Conservation (phyloP, 2,329 filamentous ascomycete genomes). For the Amesomyces nigricolor region DNA sequence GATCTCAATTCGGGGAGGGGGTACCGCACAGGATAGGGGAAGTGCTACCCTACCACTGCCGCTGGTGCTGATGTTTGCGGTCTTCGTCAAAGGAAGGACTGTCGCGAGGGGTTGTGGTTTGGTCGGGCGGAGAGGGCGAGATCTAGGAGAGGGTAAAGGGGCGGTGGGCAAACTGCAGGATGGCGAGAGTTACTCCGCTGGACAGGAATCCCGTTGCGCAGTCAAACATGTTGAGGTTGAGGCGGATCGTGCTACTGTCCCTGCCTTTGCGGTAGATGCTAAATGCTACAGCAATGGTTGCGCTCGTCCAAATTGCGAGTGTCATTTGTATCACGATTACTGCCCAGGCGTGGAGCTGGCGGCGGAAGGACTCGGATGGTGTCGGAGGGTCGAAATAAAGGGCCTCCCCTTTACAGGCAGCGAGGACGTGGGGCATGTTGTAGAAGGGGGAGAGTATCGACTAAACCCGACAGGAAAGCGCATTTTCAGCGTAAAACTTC, state of each 20-base stretch:
- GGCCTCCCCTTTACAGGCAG: conserved; percentile 24
- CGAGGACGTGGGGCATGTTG: conserved; percentile 29
- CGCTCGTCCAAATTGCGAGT: conserved; percentile 27
- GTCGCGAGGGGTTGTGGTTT: not conserved
- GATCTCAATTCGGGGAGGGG: too few relatives aligned
- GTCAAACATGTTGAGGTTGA: conserved; percentile 28
- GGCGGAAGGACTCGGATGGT: conserved; percentile 22
- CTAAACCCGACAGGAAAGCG: conserved; percentile 11
- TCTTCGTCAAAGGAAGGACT: not conserved
- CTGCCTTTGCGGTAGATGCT: conserved; percentile 13
- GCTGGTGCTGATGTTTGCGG: not conserved
- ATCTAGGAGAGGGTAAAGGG: conserved; percentile 14
- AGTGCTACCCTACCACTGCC: too few relatives aligned
- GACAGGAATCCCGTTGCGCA: conserved; percentile 20
- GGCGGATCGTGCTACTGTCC: conserved; percentile 8
- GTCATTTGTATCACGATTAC: conserved; percentile 29
- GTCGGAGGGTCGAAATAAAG: conserved; percentile 20
- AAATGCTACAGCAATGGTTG: conserved; percentile 27
- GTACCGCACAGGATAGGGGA: too few relatives aligned
- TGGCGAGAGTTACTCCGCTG: not conserved
- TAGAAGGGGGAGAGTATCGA: conserved; percentile 31
- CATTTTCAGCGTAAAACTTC: not conserved
- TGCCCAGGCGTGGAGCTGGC: conserved; percentile 30
- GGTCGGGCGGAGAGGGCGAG: not conserved
- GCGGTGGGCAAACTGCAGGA: not conserved